A percentile compares a stretch with the other conserved stretches of the same genome.
Evolutionary conservation across 345 rosid species (phyloP).

Genomic region (Ricinus communis): DNA sequence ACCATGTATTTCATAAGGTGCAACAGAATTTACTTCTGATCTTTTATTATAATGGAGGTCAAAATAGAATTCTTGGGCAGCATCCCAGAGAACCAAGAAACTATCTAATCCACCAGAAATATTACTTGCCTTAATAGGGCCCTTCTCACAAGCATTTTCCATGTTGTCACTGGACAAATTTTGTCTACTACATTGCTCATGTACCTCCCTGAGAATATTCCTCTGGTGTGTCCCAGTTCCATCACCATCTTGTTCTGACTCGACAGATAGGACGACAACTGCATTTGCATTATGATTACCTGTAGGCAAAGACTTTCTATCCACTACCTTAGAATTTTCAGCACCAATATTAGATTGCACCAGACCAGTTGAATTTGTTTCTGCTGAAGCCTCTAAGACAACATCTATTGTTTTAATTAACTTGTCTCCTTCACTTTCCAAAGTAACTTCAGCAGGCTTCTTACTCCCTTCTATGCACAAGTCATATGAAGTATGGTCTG

Average conservation of each 20-base stretch:
- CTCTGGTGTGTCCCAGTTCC: slow-evolving; percentile 19
- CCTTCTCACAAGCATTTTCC: slow-evolving; percentile 49
- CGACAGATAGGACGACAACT: slow-evolving; percentile 15
- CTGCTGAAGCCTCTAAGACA: slow-evolving; percentile 41
- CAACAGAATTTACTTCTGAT: slow-evolving; percentile 45
- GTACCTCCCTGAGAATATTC: slow-evolving; percentile 17
- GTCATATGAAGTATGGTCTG: slow-evolving; percentile 32
- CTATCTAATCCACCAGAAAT: slow-evolving; percentile 74
- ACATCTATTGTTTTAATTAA: slow-evolving; percentile 30
- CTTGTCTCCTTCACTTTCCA: slow-evolving; percentile 38
- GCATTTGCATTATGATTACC: slow-evolving; percentile 23
- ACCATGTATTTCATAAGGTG: slow-evolving; percentile 76
- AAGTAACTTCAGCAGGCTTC: slow-evolving; percentile 32
- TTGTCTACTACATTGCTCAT: slow-evolving; percentile 19
- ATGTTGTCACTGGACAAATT: slow-evolving; percentile 28
- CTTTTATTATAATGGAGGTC: slow-evolving; percentile 74
- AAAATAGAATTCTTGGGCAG: slow-evolving; percentile 68
- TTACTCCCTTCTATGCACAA: slow-evolving; percentile 32
- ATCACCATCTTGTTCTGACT: slow-evolving; percentile 23
- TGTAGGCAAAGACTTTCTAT: slow-evolving; percentile 25
- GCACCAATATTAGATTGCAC: slow-evolving; percentile 21
- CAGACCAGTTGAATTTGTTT: slow-evolving; percentile 29
- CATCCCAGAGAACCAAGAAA: slow-evolving; percentile 82
- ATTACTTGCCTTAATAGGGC: slow-evolving; percentile 70
- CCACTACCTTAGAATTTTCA: slow-evolving; percentile 28